Base-by-base conservation (phyloP, 345 rosid genomes). In the Capsella bursapastoris region DNA sequence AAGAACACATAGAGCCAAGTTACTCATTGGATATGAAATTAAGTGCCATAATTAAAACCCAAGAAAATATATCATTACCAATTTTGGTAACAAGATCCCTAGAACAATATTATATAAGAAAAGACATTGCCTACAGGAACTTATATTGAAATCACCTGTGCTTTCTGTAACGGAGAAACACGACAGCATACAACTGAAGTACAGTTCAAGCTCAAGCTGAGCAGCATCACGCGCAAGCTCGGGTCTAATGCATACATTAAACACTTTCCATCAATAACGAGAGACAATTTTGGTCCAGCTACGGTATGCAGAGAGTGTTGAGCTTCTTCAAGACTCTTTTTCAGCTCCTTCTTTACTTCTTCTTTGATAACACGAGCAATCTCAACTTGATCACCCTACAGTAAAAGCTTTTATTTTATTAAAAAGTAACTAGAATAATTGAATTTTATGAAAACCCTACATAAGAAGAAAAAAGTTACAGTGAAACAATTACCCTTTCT, bases 91-190 rank as follows among this genome's bases (percentile, higher is more conserved):
- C 43, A 48, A 72, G 44, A 52, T 18, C 34, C 72, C 31, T 25
- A 41, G 16, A 50, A 72, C 6, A 14, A 51, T 18, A 60, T 47
- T 41, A 35, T 31, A 44, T 8, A 72, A 27, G 37, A 41, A 9
- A 5, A 59, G 52, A 11, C 57, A 8, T 14, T 38, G 35, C 27
- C 25, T n/a, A 62, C 27, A 53, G 15, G 16, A 56, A 70, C 14
- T 35, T 38, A 56, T 6, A 38, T 49, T 40, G 7, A 28, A 71
- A 34, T 73, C 64, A 95, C 99, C 96, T 95, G 99, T 63, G 99
- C 99, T 82, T 95, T 95, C 85, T 95, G 99, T 64, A 95, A 79
- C 41, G 99, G 99, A 78, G 99, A 95, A 76, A 95, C 99, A 64
- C 99, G 92, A 72, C 99, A 95, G 84, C 99, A 95, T 75, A 92